These are phyloP conservation scores for Sporothrix variecibatus DNA, from an alignment of 2,329 filamentous ascomycete species.

Conservation along the genomic window DNA sequence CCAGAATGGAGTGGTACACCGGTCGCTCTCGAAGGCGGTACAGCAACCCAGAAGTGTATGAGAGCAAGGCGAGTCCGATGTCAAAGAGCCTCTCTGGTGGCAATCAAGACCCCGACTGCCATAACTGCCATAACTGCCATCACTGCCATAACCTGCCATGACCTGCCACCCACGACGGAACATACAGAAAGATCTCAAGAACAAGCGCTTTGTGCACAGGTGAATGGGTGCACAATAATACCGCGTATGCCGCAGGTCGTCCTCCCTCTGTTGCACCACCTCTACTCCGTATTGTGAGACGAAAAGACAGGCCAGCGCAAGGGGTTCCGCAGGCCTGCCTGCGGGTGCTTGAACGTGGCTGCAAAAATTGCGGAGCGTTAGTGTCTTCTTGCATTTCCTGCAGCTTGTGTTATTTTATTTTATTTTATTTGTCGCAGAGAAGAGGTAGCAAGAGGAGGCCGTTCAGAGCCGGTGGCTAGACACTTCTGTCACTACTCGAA, in stretches of 20 bases:
- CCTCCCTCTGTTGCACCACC: background rate
- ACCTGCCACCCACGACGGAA: background rate
- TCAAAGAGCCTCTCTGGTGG: background rate
- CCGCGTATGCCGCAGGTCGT: background rate
- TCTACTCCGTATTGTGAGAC: constrained; percentile 2
- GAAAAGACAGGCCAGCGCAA: background rate
- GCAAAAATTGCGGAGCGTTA: constrained; percentile 2
- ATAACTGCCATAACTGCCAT: background rate
- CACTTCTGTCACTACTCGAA: background rate
- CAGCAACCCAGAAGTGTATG: background rate
- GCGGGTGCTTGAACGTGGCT: background rate
- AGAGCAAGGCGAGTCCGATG: background rate
- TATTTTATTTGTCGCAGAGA: background rate
- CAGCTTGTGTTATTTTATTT: background rate
- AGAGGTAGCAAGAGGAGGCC: background rate
- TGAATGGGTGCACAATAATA: background rate
- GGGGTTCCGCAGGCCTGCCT: constrained; percentile 3
- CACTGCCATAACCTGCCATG: background rate
- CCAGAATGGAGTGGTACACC: background rate
- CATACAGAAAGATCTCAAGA: constrained; percentile 10
- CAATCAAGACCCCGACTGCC: background rate
- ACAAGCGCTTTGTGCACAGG: background rate
- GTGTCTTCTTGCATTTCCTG: background rate
- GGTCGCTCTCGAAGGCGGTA: constrained; percentile 1
- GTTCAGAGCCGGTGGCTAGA: background rate